Conservation (phyloP, 2,329 filamentous ascomycete species). For the Capronia americana region DNA sequence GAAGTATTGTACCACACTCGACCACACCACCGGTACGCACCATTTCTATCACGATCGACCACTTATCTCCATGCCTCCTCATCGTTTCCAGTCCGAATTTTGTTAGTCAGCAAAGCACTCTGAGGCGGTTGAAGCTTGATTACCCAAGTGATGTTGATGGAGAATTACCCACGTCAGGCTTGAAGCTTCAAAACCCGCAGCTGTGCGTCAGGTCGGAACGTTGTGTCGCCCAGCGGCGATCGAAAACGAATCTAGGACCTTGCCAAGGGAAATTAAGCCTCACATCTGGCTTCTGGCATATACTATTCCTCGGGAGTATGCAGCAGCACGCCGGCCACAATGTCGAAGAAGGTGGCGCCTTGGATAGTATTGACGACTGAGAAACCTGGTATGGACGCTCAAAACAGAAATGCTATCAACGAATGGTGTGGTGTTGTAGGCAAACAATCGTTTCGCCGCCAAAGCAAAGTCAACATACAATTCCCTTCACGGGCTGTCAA, state of each 20-base stretch:
- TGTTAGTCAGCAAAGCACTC: not conserved
- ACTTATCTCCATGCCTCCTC: not conserved
- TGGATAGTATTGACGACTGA: slow-evolving; percentile 10
- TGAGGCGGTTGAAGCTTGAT: not conserved
- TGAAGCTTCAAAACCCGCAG: not conserved
- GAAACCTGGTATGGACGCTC: not conserved
- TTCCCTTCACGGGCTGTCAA: slow-evolving; percentile 2
- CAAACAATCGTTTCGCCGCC: slow-evolving; percentile 2
- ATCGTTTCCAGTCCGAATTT: not conserved
- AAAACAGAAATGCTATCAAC: slow-evolving; percentile 10
- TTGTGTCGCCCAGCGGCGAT: not conserved
- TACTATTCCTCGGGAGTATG: not conserved
- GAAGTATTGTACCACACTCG: too few species aligned
- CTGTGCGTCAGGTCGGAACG: not conserved
- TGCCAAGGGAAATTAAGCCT: not conserved
- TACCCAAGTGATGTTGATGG: not conserved
- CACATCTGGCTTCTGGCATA: too few species aligned
- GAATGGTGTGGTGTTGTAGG: slow-evolving; percentile 6
- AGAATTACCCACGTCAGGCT: not conserved
- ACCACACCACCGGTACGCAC: not conserved
- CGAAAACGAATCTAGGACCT: not conserved
- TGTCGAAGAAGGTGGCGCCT: slow-evolving; percentile 1
- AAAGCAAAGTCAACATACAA: not conserved
- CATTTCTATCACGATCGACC: not conserved
- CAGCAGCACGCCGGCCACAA: not conserved